Evolutionary conservation across 1,284 basidiomycete species (phyloP), one percentile per base, ranked within the genome.

Genomic region (Ceratobasidium sp.): DNA sequence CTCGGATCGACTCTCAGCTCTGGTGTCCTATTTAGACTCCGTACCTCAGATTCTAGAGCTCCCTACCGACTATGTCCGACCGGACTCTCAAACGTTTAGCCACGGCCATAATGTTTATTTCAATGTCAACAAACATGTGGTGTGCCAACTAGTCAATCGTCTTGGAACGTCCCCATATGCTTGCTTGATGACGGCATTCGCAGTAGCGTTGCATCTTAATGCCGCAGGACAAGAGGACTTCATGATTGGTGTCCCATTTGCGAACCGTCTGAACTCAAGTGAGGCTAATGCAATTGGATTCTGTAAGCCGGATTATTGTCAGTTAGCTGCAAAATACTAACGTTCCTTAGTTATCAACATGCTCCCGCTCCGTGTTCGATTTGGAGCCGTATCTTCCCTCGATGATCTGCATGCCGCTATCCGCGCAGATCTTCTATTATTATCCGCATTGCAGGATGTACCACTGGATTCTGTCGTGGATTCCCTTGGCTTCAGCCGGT

Each of bases 121-220:
- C 18, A n/a, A 12, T 23, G 42, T 68, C 28, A 39, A 69, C 23
- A 12, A 28, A 39, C 10, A 28, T 15, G 9, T n/a, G 15, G 40
- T 68, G 18, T 68, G 23, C 15, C 66, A 46, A 2, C 42, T 68
- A 6, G 66, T 39, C 3, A 28, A n/a, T 28, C 66, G 49, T 28
- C 49, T 53, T 13, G 49, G 49, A 10, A 53, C 46, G 12, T 28
- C 66, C 23, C 67, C 51, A n/a, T 26, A 39, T 23, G 28, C 49
- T 13, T 69, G 53, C 23, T 69, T 69, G 67, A 53, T 56, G 67
- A 55, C 51, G 33, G 49, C 39, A 23, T 69, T 69, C n/a, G 51
- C 44, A 7, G 49, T 69, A 9, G 33, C 49, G n/a, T 12, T 66
- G 7, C 63, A 66, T 49, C 63, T 66, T 23, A 44, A 51, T 49